Conservation (phyloP, 768 basidiomycete genomes). For the Trametes maxima region DNA sequence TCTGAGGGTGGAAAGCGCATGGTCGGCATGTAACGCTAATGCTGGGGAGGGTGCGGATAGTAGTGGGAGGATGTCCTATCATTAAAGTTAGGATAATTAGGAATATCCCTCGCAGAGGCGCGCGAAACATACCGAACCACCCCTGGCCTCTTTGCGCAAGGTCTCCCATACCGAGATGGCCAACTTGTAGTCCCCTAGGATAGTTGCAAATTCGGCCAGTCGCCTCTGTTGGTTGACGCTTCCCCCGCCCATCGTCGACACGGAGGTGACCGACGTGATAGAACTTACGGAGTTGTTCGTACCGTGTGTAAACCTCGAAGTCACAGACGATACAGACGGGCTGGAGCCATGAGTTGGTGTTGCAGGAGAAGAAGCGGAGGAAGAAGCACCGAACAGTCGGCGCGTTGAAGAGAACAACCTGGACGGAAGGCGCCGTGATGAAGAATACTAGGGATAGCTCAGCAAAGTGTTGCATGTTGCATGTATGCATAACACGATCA, state of each 20-base stretch:
- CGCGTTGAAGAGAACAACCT: constrained; percentile 87
- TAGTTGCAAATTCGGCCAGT: constrained; percentile 94
- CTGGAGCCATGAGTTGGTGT: constrained; percentile 42
- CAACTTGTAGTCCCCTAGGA: constrained; percentile 87
- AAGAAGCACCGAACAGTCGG: constrained; percentile 69
- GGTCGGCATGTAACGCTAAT: constrained; percentile 58
- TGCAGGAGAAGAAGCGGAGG: constrained; percentile 39
- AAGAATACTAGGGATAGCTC: constrained; percentile 54
- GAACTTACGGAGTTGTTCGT: constrained; percentile 38
- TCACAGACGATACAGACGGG: constrained; percentile 40
- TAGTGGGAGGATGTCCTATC: constrained; percentile 81
- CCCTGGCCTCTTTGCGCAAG: constrained; percentile 82
- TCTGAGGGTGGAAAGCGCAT: constrained; percentile 53
- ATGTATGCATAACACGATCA: background rate
- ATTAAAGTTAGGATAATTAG: background rate
- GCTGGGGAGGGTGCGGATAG: constrained; percentile 68
- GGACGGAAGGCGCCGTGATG: constrained; percentile 77
- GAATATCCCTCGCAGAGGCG: background rate
- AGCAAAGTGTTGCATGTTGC: constrained; percentile 1
- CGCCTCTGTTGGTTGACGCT: constrained; percentile 75
- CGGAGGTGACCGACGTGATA: constrained; percentile 29
- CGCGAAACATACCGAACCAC: constrained; percentile 69
- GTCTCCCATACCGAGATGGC: constrained; percentile 86
- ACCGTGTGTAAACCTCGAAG: constrained; percentile 26
- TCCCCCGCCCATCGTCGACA: constrained; percentile 27